Conservation (phyloP, 2,329 filamentous ascomycete species). For the Coniella lustricola region DNA sequence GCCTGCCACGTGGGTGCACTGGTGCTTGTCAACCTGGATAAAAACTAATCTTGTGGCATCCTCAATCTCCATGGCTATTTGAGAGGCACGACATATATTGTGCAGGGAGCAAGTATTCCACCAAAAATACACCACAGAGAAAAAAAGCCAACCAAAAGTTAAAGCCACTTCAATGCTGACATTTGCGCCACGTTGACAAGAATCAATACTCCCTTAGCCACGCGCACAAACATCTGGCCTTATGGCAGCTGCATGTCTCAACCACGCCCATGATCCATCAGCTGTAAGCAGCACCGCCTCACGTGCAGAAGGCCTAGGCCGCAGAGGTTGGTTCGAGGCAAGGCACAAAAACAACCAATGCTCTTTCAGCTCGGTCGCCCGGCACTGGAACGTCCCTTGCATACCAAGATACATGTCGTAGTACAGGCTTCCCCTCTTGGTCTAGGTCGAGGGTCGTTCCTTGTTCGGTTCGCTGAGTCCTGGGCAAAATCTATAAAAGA, state of each 20-base stretch:
- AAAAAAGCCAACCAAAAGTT: background rate
- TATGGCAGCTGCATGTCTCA: conserved; percentile 14
- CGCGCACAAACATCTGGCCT: background rate
- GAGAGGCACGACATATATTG: no score
- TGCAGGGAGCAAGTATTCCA: background rate
- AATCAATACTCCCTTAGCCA: background rate
- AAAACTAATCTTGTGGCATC: conserved; percentile 4
- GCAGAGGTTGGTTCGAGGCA: no score
- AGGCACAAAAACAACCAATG: no score
- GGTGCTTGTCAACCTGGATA: background rate
- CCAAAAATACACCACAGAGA: background rate
- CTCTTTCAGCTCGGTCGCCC: no score
- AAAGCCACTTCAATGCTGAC: background rate
- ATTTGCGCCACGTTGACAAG: background rate
- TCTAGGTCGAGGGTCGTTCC: background rate
- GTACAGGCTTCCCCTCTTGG: background rate
- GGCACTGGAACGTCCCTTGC: no score
- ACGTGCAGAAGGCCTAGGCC: background rate
- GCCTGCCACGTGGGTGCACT: conserved; percentile 5
- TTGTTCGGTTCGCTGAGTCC: no score
- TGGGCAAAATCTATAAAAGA: no score
- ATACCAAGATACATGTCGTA: no score
- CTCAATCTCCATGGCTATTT: background rate
- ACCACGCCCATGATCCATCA: conserved; percentile 14
- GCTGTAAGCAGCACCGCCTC: background rate